These are phyloP conservation scores for Protomyces lactucae-debilis DNA, from an alignment of 1,139 yeast species.

Conservation along the genomic window DNA sequence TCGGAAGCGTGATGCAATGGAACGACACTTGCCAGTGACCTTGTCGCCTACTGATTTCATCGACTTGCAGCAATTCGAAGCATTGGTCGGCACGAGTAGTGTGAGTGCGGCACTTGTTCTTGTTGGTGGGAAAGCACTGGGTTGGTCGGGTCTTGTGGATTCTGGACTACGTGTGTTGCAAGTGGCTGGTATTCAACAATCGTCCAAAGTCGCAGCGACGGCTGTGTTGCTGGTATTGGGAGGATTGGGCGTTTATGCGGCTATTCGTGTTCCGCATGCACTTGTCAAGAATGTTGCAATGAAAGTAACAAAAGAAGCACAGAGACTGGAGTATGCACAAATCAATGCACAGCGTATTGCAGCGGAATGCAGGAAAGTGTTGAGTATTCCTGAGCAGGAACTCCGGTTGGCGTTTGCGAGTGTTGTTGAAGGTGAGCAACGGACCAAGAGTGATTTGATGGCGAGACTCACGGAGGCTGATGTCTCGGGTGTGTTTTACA, in stretches of 20 bases:
- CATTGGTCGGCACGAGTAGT: conserved; percentile 19
- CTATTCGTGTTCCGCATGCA: conserved; percentile 81
- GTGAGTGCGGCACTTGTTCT: conserved; percentile 20
- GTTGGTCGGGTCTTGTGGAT: conserved; percentile 23
- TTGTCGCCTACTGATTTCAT: conserved; percentile 12
- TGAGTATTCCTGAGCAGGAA: conserved; percentile 77
- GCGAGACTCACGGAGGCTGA: conserved; percentile 2
- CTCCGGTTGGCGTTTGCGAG: conserved; percentile 73
- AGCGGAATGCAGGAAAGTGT: conserved; percentile 74
- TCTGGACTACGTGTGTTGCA: conserved; percentile 9
- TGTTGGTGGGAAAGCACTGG: conserved; percentile 16
- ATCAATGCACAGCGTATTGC: conserved; percentile 71
- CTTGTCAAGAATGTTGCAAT: conserved; percentile 76
- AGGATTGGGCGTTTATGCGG: conserved; percentile 59
- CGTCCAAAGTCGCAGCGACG: conserved; percentile 34
- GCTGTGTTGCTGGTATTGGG: conserved; percentile 52
- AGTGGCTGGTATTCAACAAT: conserved; percentile 7
- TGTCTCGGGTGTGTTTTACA: conserved; percentile 15
- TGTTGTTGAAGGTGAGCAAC: conserved; percentile 48
- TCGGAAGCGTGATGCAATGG: conserved; percentile 52
- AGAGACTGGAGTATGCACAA: conserved; percentile 69
- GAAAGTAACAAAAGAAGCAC: conserved; percentile 60
- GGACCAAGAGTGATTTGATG: conserved; percentile 4
- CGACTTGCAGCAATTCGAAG: conserved; percentile 11
- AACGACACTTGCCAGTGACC: conserved; percentile 6